Base-by-base conservation (phyloP, 257 asterid genomes). In the Verbascum thapsus region DNA sequence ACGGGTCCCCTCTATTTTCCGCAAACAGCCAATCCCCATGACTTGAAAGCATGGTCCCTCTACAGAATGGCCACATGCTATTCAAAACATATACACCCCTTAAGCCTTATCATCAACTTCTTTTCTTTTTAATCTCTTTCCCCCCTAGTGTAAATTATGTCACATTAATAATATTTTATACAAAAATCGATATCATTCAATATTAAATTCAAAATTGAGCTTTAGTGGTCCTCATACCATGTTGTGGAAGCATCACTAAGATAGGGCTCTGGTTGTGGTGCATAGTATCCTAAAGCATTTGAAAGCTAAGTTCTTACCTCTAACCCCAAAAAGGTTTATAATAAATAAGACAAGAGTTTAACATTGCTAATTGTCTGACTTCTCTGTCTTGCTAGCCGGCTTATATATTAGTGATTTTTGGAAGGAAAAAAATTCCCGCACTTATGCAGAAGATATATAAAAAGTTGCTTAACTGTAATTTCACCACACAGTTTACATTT, bases 181-280 rank as follows among this genome's bases (percentile, higher is more conserved):
- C n/a, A n/a, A n/a, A n/a, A n/a, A n/a, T n/a, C n/a, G n/a, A n/a
- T n/a, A n/a, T n/a, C n/a, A n/a, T n/a, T n/a, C n/a, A n/a, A n/a
- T n/a, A n/a, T n/a, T n/a, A n/a, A n/a, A n/a, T n/a, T n/a, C n/a
- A n/a, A 30, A 22, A 9, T 20, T 41, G 52, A 53, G 19, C 53
- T 41, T 9, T 9, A 4, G 63, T 65, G 71, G 71, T 66, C 71
- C 71, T 42, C 13, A 19, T 17, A 4, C 22, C 6, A 53, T 35
- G 15, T 19, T 54, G 63, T 23, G 34, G 43, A 43, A 53, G 45
- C 53, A 44, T 43, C 50, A 53, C 17, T 8, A 41, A 17, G 35
- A 32, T 32, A 34, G 63, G 56, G n/a, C 45, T 38, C 18, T 65
- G 30, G 53, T 26, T 8, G 42, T 44, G 39, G 71, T 45, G 35